phyloP scores from a whole-genome alignment of 257 asterid species.

The Solanum medicagineum region DNA sequence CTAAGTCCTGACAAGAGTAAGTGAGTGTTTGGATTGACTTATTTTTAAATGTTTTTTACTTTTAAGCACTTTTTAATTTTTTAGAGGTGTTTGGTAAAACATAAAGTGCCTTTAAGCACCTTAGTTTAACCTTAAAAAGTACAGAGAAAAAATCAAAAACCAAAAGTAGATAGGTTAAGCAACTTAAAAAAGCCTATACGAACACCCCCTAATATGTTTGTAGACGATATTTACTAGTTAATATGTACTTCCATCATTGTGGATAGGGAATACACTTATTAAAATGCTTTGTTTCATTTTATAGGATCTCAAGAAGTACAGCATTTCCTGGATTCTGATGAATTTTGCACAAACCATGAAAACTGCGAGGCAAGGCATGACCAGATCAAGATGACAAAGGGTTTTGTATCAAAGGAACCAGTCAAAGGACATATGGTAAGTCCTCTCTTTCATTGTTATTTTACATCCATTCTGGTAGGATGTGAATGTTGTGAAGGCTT shows the following conservation, averaged over 20 bases:
- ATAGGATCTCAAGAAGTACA: constrained; percentile 86
- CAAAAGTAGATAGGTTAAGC: no score
- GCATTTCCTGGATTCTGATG: constrained; percentile 33
- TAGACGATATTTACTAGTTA: not conserved
- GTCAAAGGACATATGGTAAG: constrained; percentile 86
- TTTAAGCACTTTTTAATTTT: no score
- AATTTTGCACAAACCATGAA: constrained; percentile 72
- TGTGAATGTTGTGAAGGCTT: constrained; percentile 23
- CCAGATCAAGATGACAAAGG: constrained; percentile 74
- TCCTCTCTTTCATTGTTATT: constrained; percentile 1
- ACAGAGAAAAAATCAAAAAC: no score
- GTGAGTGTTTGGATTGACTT: no score
- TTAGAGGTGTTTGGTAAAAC: no score
- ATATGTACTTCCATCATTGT: not conserved
- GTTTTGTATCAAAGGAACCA: constrained; percentile 78
- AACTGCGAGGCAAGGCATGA: constrained; percentile 64
- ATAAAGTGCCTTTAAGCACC: no score
- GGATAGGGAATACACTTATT: not conserved
- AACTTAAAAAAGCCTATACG: no score
- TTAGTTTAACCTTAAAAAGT: no score
- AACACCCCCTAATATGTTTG: not conserved
- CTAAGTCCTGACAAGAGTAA: not conserved
- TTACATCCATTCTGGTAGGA: not conserved
- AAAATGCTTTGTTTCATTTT: not conserved
- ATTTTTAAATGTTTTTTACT: no score